phyloP scores from a whole-genome alignment of 345 rosid species.

The Cardamine occulta region DNA sequence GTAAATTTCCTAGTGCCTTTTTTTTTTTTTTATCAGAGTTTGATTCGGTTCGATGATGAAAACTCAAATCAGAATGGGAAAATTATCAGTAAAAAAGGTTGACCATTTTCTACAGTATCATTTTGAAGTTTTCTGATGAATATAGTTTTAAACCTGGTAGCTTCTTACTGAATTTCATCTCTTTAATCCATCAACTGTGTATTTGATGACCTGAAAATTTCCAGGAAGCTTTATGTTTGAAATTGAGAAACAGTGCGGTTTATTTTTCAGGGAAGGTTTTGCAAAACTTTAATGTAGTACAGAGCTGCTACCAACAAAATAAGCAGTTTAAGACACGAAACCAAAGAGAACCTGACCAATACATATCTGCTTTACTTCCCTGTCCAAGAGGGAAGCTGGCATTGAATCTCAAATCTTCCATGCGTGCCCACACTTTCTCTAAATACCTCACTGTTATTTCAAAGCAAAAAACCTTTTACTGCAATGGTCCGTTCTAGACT shows the following conservation, averaged over 20 bases:
- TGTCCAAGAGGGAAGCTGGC: slow-evolving; percentile 76
- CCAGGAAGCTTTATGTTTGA: not conserved
- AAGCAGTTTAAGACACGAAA: slow-evolving; percentile 66
- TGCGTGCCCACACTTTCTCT: slow-evolving; percentile 57
- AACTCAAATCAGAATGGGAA: not conserved
- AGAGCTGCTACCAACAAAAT: slow-evolving; percentile 59
- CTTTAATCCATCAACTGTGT: not conserved
- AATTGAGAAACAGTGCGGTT: slow-evolving; percentile 48
- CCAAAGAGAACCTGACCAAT: slow-evolving; percentile 64
- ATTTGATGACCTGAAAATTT: not conserved
- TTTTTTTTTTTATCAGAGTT: not conserved
- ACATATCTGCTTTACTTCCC: slow-evolving; percentile 63
- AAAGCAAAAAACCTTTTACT: slow-evolving; percentile 62
- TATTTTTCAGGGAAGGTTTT: slow-evolving; percentile 68
- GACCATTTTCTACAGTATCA: slow-evolving; percentile 5
- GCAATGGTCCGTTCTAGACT: slow-evolving; percentile 96
- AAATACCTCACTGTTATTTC: slow-evolving; percentile 64
- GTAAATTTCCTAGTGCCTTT: not conserved
- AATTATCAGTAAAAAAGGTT: not conserved
- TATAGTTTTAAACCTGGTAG: not conserved
- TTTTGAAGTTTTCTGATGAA: slow-evolving; percentile 6
- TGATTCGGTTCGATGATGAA: slow-evolving; percentile 14
- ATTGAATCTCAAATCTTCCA: slow-evolving; percentile 73
- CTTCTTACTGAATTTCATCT: not conserved
- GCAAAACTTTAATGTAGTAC: slow-evolving; percentile 77